Evolutionary conservation across 352 stramenopile species (phyloP), one percentile per base, ranked within the genome.

Genomic region (Globisporangium abappressorium): DNA sequence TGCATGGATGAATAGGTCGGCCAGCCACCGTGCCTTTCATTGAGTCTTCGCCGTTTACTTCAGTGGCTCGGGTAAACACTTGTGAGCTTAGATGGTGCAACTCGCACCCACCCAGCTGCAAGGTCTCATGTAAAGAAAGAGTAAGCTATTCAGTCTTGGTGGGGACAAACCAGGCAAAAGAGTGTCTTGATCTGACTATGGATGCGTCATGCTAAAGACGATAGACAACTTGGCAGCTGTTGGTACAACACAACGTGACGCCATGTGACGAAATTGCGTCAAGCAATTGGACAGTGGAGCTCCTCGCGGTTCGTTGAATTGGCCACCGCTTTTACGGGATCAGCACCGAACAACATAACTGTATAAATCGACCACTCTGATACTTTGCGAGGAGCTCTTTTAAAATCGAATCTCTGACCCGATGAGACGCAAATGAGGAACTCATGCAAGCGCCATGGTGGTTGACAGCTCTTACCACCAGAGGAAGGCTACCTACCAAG

Each of bases 91-190:
- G 9, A 47, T 43, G 20, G 24, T 62, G 43, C 43, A 24, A 22
- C 18, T 24, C 43, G 28, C 20, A 66, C 49, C 61, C 61, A 66
- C 33, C 47, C 61, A 66, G 61, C 47, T 66, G 61, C 41, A 51
- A 55, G 38, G 38, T 22, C 9, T 64, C 38, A 64, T 64, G 58
- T 64, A 64, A 64, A 64, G 54, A 41, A 36, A 26, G 24, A 26
- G 24, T 26, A 1, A 26, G 1, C 57, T 4, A 63, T 20, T 51
- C 57, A 34, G 57, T 63, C 43, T 60, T 41, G 30, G 9, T 20
- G 55, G 22, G 30, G 30, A 9, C 18, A 1, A n/a, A 20, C 55
- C 15, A 24, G 43, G 18, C 43, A 51, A 51, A n/a, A 22, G 43
- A 18, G 38, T 46, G 43, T 12, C 43, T 51, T 51, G 43, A 22